Percentiles rank a stretch among this genome's conserved stretches.
Evolutionary conservation across 2,329 filamentous ascomycete genomes (phyloP).

Genomic region (Aspergillus ruber): DNA sequence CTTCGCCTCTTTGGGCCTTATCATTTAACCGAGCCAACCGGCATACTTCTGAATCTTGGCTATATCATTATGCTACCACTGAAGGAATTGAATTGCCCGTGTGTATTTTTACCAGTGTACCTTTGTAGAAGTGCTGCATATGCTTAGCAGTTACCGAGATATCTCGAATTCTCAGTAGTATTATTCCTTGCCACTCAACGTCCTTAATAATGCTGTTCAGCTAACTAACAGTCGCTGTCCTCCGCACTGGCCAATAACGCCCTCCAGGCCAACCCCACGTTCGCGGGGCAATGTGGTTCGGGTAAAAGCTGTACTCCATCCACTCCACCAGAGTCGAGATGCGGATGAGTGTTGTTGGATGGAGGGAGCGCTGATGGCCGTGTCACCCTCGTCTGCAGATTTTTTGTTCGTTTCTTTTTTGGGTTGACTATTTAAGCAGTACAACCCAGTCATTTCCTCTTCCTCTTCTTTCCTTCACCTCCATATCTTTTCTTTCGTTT

Average conservation of each 20-base stretch:
- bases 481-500: constrained; percentile 4
- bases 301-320: neutral
- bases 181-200: too few species aligned
- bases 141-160: too few species aligned
- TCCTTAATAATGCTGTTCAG: too few species aligned
- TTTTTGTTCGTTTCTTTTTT: neutral
- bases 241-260: neutral
- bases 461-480: constrained; percentile 11
- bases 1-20: neutral
- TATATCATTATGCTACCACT: too few species aligned
- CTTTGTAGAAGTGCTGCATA: too few species aligned
- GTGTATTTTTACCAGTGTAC: too few species aligned
- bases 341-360: constrained; percentile 2
- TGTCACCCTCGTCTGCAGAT: neutral
- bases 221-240: too few species aligned
- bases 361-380: too few species aligned
- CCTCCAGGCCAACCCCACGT: neutral
- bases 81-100: too few species aligned
- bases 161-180: too few species aligned
- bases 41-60: too few species aligned
- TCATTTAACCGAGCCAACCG: neutral
- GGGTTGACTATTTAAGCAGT: neutral
- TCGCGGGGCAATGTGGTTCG: neutral
- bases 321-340: too few species aligned
- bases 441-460: constrained; percentile 1